phyloP scores from a whole-genome alignment of 441 rosid species.

The Arabidopsis hybrid region DNA sequence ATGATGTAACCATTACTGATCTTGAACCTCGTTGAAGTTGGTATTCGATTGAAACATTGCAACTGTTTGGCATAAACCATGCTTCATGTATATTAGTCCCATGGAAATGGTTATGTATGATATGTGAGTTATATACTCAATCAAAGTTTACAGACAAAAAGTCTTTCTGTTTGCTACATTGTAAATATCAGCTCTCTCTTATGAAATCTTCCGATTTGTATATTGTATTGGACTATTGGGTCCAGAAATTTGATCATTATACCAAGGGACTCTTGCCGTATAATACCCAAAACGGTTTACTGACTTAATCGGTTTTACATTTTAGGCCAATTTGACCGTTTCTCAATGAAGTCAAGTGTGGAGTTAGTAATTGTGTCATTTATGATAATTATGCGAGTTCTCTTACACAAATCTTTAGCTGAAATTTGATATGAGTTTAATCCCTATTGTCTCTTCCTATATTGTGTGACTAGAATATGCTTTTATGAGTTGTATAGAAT shows the following conservation, averaged over 20 bases:
- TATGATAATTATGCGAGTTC: too few relatives aligned
- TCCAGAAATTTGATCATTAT: too few relatives aligned
- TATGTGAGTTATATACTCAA: not conserved
- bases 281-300: not conserved
- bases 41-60: not conserved
- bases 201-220: not conserved
- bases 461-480: too few relatives aligned
- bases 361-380: too few relatives aligned
- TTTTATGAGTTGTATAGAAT: too few relatives aligned
- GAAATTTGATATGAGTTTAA: too few relatives aligned
- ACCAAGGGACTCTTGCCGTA: not conserved
- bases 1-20: not conserved
- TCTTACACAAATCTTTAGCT: too few relatives aligned
- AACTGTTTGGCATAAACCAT: not conserved
- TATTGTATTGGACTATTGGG: too few relatives aligned
- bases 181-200: not conserved
- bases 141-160: not conserved
- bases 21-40: slow-evolving; percentile 11
- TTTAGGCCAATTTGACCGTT: too few relatives aligned
- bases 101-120: not conserved
- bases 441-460: too few relatives aligned
- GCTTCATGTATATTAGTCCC: not conserved
- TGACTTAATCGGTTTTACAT: not conserved
- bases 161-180: not conserved
- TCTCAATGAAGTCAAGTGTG: not conserved